Base-by-base conservation (phyloP, 1,284 basidiomycete genomes). In the Boletellus deceptivus region DNA sequence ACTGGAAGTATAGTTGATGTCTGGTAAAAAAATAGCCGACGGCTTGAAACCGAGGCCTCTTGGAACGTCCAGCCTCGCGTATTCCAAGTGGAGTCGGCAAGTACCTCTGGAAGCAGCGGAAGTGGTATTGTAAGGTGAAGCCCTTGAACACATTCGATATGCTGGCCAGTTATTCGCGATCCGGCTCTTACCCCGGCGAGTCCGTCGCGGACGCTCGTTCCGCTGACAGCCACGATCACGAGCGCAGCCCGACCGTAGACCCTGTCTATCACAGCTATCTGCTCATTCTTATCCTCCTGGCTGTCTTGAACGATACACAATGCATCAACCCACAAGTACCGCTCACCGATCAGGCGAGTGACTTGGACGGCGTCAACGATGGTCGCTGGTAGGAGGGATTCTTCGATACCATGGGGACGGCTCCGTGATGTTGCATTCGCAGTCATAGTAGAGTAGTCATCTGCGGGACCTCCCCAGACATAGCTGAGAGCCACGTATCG, bases 21-120 rank as follows among this genome's bases (percentile, higher is more conserved):
- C 43, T 43, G 13, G 60, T 61, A 43, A 63, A 59, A 59, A 38
- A 47, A 54, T 13, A 63, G 18, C 4, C 62, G 51, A 3, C 60
- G 62, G 16, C 51, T 55, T 13, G 60, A 63, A 16, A 64, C 55
- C 2, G 54, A 3, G 1, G 31, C 31, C 17, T 64, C 60, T 38
- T 64, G 60, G 18, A 52, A 64, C 2, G 60, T 63, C 60, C 60
- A 62, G 4, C 58, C 60, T 24, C 62, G 50, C 18, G 48, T 55
- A 18, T 49, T 24, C 62, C 62, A 62, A 4, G 25, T 35, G 4
- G 61, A 50, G 3, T 53, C 54, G 11, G 22, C 20, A 4, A 46
- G 17, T 4, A 24, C 45, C 11, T 64, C 55, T 3, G 49, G 36
- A 5, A 31, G 29, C 4, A 11, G 11, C 13, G 29, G 29, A 13